Percentiles rank a stretch among this genome's conserved stretches.
Conservation (phyloP, 495 filamentous ascomycete species). For the Hapsidospora chrysogenum region DNA sequence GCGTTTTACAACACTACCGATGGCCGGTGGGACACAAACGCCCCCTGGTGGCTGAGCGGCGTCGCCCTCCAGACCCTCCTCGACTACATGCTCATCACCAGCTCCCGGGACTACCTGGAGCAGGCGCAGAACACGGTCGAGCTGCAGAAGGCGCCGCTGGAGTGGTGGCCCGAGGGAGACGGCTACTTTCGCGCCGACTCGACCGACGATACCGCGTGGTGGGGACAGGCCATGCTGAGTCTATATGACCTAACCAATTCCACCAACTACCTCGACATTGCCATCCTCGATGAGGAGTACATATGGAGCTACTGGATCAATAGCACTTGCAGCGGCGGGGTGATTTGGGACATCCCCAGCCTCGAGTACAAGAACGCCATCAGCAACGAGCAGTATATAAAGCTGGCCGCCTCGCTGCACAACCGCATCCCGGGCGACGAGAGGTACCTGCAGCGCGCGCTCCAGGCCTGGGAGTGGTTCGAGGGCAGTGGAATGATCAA, state of each 20-base stretch:
- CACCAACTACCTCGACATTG: conserved; percentile 31
- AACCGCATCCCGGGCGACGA: conserved; percentile 34
- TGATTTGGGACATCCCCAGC: too few species aligned
- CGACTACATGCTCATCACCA: conserved; percentile 21
- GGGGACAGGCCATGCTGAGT: conserved; percentile 46
- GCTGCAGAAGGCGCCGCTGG: conserved; percentile 13
- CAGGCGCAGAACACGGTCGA: conserved; percentile 17
- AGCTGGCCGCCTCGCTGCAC: conserved; percentile 53
- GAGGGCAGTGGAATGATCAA: conserved; percentile 47
- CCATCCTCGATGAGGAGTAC: too few species aligned
- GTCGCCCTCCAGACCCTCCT: conserved; percentile 19
- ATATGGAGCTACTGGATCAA: too few species aligned
- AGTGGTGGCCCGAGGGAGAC: conserved; percentile 19
- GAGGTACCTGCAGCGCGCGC: conserved; percentile 41
- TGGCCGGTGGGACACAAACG: conserved; percentile 17
- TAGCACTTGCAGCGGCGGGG: too few species aligned
- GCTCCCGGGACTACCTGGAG: conserved; percentile 12
- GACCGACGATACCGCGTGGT: conserved; percentile 56
- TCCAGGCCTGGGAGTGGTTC: conserved; percentile 54
- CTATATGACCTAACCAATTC: conserved; percentile 44
- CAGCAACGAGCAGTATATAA: conserved; percentile 59
- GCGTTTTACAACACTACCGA: conserved; percentile 14
- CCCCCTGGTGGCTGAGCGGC: conserved; percentile 25
- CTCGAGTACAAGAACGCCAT: conserved; percentile 62
- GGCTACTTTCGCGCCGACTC: conserved; percentile 35